Conservation (phyloP, 2,329 filamentous ascomycete genomes). For the Curvularia spicifera region DNA sequence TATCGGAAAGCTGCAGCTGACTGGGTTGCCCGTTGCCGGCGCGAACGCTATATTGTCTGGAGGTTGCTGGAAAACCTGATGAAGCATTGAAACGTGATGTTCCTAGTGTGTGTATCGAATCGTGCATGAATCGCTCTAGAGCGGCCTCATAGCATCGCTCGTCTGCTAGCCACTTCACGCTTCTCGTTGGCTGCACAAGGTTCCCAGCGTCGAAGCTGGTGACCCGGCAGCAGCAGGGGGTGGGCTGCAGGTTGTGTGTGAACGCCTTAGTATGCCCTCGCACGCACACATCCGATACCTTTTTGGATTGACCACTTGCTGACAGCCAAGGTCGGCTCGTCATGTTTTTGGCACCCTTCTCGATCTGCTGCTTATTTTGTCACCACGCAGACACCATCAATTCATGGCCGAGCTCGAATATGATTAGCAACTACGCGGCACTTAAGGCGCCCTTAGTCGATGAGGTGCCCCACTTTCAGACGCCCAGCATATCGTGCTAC, state of each 20-base stretch:
- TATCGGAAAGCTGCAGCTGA: conserved; percentile 36
- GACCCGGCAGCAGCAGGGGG: conserved; percentile 37
- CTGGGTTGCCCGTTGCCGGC: conserved; percentile 39
- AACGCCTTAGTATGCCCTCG: conserved; percentile 7
- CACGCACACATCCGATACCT: conserved; percentile 29
- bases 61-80: conserved; percentile 34
- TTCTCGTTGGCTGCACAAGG: conserved; percentile 36
- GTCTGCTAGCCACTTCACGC: conserved; percentile 22
- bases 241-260: conserved; percentile 22
- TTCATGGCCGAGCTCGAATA: conserved; percentile 32
- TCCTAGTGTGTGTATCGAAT: conserved; percentile 28
- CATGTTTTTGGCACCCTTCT: conserved; percentile 21
- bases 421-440: conserved; percentile 37
- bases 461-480: conserved; percentile 38
- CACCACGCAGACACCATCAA: conserved; percentile 39
- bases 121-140: conserved; percentile 35
- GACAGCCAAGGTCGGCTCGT: conserved; percentile 33
- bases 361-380: conserved; percentile 36
- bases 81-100: conserved; percentile 34
- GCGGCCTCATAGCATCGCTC: conserved; percentile 27
- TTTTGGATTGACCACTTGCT: conserved; percentile 35
- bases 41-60: conserved; percentile 41
- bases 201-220: conserved; percentile 28
- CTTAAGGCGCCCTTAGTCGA: conserved; percentile 33
- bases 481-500: conserved; percentile 30